A percentile compares a stretch with the other conserved stretches of the same genome.
Evolutionary conservation across 2,329 filamentous ascomycete species (phyloP).

Genomic region (Colletotrichum sp.): DNA sequence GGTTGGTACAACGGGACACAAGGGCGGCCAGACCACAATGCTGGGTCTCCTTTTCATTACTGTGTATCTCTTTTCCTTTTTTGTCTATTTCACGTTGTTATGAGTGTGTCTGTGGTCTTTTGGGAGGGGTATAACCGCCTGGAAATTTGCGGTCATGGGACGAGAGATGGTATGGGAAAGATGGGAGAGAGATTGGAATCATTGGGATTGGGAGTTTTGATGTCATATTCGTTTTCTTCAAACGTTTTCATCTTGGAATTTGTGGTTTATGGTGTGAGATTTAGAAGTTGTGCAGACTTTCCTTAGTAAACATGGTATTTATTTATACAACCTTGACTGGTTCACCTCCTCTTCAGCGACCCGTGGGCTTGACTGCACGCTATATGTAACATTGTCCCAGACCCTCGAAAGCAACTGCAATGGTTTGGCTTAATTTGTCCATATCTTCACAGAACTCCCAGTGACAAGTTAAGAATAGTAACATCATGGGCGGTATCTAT

Average conservation of each 20-base stretch:
- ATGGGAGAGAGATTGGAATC: neutral
- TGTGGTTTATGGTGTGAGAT: neutral
- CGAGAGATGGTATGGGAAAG: neutral
- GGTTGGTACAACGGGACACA: constrained; percentile 11
- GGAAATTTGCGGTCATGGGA: neutral
- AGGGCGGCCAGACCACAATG: constrained; percentile 20
- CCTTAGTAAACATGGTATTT: neutral
- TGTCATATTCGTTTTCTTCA: constrained; percentile 6
- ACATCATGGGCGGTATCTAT: too few relatives aligned
- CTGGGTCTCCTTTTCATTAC: constrained; percentile 8
- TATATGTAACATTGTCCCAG: too few relatives aligned
- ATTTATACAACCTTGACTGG: neutral
- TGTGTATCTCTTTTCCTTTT: neutral
- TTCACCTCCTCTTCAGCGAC: too few relatives aligned
- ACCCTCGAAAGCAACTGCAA: too few relatives aligned
- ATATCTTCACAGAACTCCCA: too few relatives aligned
- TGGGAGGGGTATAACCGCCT: neutral
- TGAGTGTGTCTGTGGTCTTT: neutral
- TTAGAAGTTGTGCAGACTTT: neutral
- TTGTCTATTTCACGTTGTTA: neutral
- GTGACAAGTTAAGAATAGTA: too few relatives aligned
- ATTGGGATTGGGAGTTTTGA: constrained; percentile 14
- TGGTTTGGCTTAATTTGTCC: too few relatives aligned
- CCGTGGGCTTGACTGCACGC: too few relatives aligned
- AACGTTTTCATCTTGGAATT: neutral